Conservation (phyloP, 768 basidiomycete species). For the Boletus rubroflammeus region DNA sequence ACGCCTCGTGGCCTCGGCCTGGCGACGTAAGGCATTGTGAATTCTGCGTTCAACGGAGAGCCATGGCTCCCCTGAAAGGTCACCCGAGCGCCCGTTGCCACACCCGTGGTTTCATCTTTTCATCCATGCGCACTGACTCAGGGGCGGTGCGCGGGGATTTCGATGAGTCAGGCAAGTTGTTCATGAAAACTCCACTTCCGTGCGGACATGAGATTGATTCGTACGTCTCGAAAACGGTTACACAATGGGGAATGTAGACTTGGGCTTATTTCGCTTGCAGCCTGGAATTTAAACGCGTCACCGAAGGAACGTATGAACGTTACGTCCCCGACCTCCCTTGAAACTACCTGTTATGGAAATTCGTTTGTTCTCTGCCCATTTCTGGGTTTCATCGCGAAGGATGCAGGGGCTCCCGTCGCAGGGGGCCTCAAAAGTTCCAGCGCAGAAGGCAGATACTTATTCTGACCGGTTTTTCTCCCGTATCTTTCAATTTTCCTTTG, state of each 20-base stretch:
- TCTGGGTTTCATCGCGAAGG: slow-evolving; percentile 29
- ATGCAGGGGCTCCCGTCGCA: slow-evolving; percentile 23
- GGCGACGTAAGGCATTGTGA: slow-evolving; percentile 5
- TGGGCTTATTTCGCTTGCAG: slow-evolving; percentile 27
- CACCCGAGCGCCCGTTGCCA: slow-evolving; percentile 19
- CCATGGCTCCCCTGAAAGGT: slow-evolving; percentile 8
- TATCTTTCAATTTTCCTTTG: slow-evolving; percentile 33
- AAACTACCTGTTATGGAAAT: slow-evolving; percentile 36
- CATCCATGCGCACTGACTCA: slow-evolving; percentile 7
- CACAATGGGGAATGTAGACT: slow-evolving; percentile 24
- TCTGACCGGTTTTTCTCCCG: slow-evolving; percentile 28
- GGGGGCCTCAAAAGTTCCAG: slow-evolving; percentile 30
- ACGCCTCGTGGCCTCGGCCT: slow-evolving; percentile 16
- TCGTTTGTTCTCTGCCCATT: slow-evolving; percentile 36
- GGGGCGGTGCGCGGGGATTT: slow-evolving; percentile 11
- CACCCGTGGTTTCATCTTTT: slow-evolving; percentile 20
- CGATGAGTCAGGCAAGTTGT: slow-evolving; percentile 12
- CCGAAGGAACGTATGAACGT: slow-evolving; percentile 26
- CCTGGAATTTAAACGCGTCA: slow-evolving; percentile 31
- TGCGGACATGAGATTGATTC: slow-evolving; percentile 23
- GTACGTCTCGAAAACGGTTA: slow-evolving; percentile 7
- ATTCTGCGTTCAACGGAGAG: slow-evolving; percentile 9
- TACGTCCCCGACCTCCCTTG: slow-evolving; percentile 36
- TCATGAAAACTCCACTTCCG: slow-evolving; percentile 15
- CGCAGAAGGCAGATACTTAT: slow-evolving; percentile 32